Conservation (phyloP, 1,284 basidiomycete genomes). For the Ustilago bromivora region DNA sequence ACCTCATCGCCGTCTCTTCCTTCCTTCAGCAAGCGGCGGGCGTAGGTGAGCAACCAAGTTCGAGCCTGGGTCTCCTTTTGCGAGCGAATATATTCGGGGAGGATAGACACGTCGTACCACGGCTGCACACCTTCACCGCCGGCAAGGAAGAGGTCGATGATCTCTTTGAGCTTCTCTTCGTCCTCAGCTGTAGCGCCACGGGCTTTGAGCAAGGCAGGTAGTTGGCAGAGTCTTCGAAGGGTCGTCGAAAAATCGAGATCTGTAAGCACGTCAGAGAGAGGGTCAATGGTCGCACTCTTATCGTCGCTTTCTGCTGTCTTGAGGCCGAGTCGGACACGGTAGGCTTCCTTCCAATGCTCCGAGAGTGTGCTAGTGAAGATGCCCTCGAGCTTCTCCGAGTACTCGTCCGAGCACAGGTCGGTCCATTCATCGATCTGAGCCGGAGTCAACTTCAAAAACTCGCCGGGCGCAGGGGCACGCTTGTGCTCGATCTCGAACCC, state of each 20-base stretch:
- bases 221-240: constrained; percentile 50
- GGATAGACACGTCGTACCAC: constrained; percentile 44
- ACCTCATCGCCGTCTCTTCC: constrained; percentile 34
- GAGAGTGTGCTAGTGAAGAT: constrained; percentile 50
- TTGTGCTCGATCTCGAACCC: constrained; percentile 62
- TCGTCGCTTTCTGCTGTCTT: constrained; percentile 20
- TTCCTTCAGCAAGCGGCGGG: constrained; percentile 42
- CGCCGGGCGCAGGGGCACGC: constrained; percentile 66
- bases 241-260: constrained; percentile 57
- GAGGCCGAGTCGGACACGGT: constrained; percentile 54
- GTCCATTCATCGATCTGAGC: constrained; percentile 53
- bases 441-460: constrained; percentile 32
- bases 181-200: constrained; percentile 13
- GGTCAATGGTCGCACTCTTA: constrained; percentile 45
- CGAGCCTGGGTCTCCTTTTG: constrained; percentile 41
- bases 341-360: constrained; percentile 58
- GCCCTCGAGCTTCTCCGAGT: constrained; percentile 43
- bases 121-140: constrained; percentile 19
- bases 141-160: constrained; percentile 31
- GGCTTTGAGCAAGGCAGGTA: constrained; percentile 42
- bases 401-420: constrained; percentile 45
- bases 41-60: constrained; percentile 57
- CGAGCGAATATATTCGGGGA: constrained; percentile 39
- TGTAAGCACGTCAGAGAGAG: constrained; percentile 30
- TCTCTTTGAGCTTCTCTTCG: constrained; percentile 35